Percentiles rank a stretch among this genome's conserved stretches.
Evolutionary conservation across 768 basidiomycete species (phyloP).

Genomic region (Mycena crocata): DNA sequence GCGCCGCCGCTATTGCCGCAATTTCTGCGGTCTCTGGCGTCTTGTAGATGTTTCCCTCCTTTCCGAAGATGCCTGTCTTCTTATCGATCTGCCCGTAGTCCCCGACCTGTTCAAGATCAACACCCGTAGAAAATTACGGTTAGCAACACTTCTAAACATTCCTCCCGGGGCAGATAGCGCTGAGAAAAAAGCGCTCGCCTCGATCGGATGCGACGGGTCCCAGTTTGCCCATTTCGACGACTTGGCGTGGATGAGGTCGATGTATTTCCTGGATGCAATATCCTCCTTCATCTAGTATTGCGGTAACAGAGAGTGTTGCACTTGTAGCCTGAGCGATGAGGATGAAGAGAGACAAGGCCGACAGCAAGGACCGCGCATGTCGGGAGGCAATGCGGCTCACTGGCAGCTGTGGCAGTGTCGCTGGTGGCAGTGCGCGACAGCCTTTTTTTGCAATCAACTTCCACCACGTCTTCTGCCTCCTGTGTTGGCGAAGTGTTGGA

Average conservation of each 20-base stretch:
- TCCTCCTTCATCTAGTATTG: conserved; percentile 34
- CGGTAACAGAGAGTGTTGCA: background rate
- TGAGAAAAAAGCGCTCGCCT: background rate
- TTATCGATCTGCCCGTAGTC: conserved; percentile 45
- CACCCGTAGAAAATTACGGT: no score
- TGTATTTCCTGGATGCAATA: conserved; percentile 45
- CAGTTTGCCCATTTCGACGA: conserved; percentile 53
- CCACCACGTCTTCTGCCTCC: no score
- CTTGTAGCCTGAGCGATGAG: background rate
- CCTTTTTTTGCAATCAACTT: no score
- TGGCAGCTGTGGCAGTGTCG: no score
- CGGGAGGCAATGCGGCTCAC: no score
- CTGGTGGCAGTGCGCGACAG: no score
- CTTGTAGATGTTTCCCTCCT: conserved; percentile 48
- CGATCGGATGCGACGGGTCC: conserved; percentile 47
- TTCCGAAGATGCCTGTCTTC: conserved; percentile 43
- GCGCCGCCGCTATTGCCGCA: conserved; percentile 27
- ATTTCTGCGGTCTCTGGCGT: conserved; percentile 27
- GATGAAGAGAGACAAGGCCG: no score
- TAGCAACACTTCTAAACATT: background rate
- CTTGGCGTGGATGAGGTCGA: conserved; percentile 44
- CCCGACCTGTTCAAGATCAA: no score
- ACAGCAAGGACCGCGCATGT: no score
- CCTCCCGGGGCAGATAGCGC: background rate
- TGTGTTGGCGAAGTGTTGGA: no score